Conservation (phyloP, 345 rosid species). For the Lepidium didymum region DNA sequence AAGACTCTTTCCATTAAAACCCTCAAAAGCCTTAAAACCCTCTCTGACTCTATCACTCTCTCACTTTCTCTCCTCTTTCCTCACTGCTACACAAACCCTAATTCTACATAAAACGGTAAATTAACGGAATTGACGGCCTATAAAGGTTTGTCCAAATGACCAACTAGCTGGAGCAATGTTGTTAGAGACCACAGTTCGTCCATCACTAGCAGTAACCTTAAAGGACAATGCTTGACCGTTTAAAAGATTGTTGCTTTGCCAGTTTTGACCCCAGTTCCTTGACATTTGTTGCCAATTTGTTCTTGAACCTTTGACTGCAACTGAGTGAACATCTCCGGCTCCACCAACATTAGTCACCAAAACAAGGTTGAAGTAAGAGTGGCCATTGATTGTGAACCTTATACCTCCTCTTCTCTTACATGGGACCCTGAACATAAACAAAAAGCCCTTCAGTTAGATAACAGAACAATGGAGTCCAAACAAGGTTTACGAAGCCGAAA, state of each 20-base stretch:
- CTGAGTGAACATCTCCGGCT: constrained; percentile 41
- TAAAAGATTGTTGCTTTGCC: constrained; percentile 45
- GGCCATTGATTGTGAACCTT: constrained; percentile 53
- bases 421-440: constrained; percentile 34
- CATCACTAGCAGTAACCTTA: constrained; percentile 42
- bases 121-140: constrained; percentile 36
- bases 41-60: not conserved
- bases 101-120: not conserved
- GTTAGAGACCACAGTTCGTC: constrained; percentile 34
- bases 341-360: constrained; percentile 57
- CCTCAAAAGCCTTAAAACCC: constrained; percentile 19
- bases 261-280: constrained; percentile 61
- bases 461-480: not conserved
- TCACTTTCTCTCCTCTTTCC: not conserved
- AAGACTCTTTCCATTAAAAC: constrained; percentile 22
- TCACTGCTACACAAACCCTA: constrained; percentile 16
- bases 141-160: constrained; percentile 52
- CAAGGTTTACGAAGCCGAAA: not conserved
- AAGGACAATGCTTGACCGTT: constrained; percentile 50
- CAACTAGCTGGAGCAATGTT: constrained; percentile 40
- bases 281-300: constrained; percentile 50
- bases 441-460: not conserved
- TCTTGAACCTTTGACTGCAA: constrained; percentile 46
- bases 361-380: constrained; percentile 50
- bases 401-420: constrained; percentile 50